Evolutionary conservation across 306 rosid genomes (phyloP).

Genomic region (Casuarina cunninghamiana): DNA sequence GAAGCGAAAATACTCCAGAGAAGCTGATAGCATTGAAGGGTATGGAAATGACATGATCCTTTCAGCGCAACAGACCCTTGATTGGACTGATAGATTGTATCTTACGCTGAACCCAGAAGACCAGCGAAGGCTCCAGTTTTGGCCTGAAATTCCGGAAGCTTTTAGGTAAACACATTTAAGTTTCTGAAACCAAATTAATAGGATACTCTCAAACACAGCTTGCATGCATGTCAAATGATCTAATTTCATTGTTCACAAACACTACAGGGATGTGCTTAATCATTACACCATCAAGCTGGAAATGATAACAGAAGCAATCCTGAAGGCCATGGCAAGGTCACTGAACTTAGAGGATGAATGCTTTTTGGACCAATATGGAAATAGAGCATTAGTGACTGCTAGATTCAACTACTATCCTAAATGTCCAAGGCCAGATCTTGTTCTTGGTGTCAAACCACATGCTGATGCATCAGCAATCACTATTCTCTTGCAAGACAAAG

Average conservation of each 20-base stretch:
- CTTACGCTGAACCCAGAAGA: constrained; percentile 51
- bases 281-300: constrained; percentile 49
- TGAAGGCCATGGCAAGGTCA: constrained; percentile 74
- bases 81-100: constrained; percentile 70
- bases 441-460: constrained; percentile 66
- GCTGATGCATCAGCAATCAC: constrained; percentile 73
- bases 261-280: constrained; percentile 45
- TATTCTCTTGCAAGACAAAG: constrained; percentile 61
- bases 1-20: constrained; percentile 45
- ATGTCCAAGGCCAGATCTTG: constrained; percentile 65
- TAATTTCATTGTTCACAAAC: constrained; percentile 1
- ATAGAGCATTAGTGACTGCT: constrained; percentile 31
- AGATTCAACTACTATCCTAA: constrained; percentile 75
- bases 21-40: constrained; percentile 43
- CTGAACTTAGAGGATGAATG: constrained; percentile 61
- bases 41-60: constrained; percentile 49
- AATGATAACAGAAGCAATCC: constrained; percentile 40
- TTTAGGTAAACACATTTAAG: constrained; percentile 39
- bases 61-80: constrained; percentile 52
- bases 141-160: constrained; percentile 59
- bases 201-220: background rate
- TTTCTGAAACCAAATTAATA: background rate
- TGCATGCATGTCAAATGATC: background rate
- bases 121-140: constrained; percentile 44
- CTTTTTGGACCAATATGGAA: constrained; percentile 54